Percentiles rank a stretch among this genome's conserved stretches.
These are phyloP conservation scores for Prunus davidiana DNA, from an alignment of 306 rosid species.

Conservation along the genomic window DNA sequence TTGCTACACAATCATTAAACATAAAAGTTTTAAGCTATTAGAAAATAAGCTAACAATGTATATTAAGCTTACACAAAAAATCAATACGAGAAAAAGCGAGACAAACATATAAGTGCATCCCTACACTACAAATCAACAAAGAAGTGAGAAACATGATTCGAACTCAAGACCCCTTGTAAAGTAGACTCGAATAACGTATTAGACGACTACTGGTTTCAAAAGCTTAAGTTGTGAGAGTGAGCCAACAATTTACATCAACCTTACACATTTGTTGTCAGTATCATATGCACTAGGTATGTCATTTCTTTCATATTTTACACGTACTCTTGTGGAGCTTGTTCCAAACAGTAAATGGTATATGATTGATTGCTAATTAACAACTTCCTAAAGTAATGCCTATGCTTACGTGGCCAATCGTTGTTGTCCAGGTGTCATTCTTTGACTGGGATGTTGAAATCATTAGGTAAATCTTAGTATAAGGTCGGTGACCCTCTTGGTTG, in stretches of 20 bases:
- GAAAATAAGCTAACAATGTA: background rate
- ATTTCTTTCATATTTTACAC: slow-evolving; percentile 12
- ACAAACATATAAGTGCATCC: background rate
- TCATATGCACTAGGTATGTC: background rate
- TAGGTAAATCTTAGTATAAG: slow-evolving; percentile 21
- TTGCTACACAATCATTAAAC: too few species aligned
- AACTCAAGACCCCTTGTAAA: background rate
- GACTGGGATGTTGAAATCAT: slow-evolving; percentile 30
- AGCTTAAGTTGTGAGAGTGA: too few species aligned
- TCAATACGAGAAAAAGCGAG: background rate
- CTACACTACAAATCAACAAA: background rate
- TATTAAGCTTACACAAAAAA: background rate
- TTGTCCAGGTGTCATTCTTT: slow-evolving; percentile 31
- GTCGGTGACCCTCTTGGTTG: background rate
- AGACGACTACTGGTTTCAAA: background rate
- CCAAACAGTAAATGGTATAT: slow-evolving; percentile 18
- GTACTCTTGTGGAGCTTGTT: slow-evolving; percentile 14
- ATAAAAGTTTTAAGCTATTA: background rate
- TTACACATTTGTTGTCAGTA: too few species aligned
- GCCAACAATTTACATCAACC: too few species aligned
- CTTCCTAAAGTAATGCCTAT: slow-evolving; percentile 13
- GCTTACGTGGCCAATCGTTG: slow-evolving; percentile 2
- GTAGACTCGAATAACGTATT: background rate
- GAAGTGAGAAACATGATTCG: background rate
- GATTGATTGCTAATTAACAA: slow-evolving; percentile 37